phyloP scores from a whole-genome alignment of 1,139 yeast species.

The Suhomyces wounanorum region DNA sequence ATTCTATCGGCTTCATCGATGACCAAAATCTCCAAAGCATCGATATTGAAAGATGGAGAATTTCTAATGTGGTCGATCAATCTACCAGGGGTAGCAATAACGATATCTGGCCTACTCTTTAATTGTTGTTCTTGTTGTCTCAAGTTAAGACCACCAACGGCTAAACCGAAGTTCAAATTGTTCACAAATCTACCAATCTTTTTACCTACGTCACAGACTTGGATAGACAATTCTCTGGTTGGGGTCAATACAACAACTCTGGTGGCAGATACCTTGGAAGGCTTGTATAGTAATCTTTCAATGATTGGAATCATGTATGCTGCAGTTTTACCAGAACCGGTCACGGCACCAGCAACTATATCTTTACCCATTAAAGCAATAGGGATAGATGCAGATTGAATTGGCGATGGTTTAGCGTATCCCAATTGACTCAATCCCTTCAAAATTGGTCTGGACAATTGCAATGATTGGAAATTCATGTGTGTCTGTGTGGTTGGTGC shows the following conservation, averaged over 20 bases:
- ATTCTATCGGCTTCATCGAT: conserved; percentile 98
- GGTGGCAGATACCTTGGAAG: conserved; percentile 81
- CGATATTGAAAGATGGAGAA: conserved; percentile 90
- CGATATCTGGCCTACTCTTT: conserved; percentile 90
- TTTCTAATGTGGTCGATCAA: conserved; percentile 95
- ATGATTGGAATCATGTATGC: conserved; percentile 96
- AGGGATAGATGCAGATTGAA: conserved; percentile 92
- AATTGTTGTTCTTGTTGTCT: conserved; percentile 94
- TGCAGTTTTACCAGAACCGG: conserved; percentile 99
- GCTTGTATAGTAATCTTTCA: conserved; percentile 87
- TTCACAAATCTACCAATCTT: conserved; percentile 77
- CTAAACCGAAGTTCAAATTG: conserved; percentile 81
- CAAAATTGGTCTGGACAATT: conserved; percentile 85
- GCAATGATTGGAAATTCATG: conserved; percentile 70
- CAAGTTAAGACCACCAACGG: conserved; percentile 96
- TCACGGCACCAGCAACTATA: conserved; percentile 98
- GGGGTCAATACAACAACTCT: conserved; percentile 91
- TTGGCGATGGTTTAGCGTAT: conserved; percentile 85
- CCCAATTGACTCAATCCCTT: conserved; percentile 81
- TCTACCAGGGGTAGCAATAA: conserved; percentile 96
- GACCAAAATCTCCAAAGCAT: conserved; percentile 85
- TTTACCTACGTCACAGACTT: conserved; percentile 90
- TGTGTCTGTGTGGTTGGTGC: conserved; percentile 48
- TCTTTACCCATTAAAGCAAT: conserved; percentile 90
- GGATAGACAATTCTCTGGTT: conserved; percentile 97